Evolutionary conservation across 2,329 filamentous ascomycete genomes (phyloP), one percentile per base, ranked within the genome.

Genomic region (Plectosphaerella sp.): DNA sequence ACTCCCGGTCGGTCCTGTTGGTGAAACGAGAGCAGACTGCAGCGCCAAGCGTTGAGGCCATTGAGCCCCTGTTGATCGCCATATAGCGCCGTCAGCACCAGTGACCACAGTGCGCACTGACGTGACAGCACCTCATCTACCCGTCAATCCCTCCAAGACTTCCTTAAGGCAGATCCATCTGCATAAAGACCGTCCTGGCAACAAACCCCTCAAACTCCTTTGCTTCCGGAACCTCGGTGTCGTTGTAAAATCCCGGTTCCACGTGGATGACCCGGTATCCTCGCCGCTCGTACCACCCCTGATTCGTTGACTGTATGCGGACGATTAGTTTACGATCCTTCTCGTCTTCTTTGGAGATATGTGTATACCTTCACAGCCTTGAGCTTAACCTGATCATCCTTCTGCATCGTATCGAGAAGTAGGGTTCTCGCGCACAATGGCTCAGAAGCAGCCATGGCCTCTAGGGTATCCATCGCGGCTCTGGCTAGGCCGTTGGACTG

Each of bases 261-360:
- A 20, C 54, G 12, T 57, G 53, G n/a, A 67, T 61, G 1, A 61
- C n/a, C 3, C 53, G 37, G 7, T 66, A 67, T 0, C 63, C 62
- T 3, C 63, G 52, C 9, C 64, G 51, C 9, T 57, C 56, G 39
- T 67, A 67, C 64, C 64, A 67, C 7, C 56, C 62, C 4, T 67
- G 61, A 36, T 62, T 65, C 0, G 63, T 53, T 18, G 54, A 57
- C 64, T 67, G 14, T 3, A 5, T 14, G 22, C 5, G 12, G 1
- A 9, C 5, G 1, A n/a, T n/a, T n/a, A n/a, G n/a, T n/a, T n/a
- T n/a, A n/a, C n/a, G n/a, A n/a, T n/a, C n/a, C n/a, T n/a, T n/a
- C n/a, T n/a, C n/a, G n/a, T n/a, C n/a, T n/a, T n/a, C n/a, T n/a
- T n/a, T n/a, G n/a, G n/a, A n/a, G n/a, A n/a, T n/a, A n/a, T n/a